Conservation (phyloP, 352 stramenopile species). For the Thraustochytrium sp. region DNA sequence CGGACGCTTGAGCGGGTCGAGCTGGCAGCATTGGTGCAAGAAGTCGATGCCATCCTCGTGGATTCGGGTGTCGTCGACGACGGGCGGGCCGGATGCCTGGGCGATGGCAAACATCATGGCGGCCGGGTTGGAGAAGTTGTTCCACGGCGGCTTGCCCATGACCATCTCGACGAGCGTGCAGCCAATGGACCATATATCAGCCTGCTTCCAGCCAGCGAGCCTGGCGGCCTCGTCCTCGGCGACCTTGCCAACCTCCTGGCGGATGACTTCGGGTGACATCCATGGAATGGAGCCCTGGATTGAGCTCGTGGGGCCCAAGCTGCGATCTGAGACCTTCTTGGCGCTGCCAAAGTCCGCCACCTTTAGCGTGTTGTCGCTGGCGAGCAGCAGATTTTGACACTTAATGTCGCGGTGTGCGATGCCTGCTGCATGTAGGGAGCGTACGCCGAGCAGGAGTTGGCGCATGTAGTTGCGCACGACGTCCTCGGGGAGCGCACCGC, state of each 20-base stretch:
- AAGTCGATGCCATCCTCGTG: conserved; percentile 38
- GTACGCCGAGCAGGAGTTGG: conserved; percentile 55
- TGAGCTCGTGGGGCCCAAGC: background rate
- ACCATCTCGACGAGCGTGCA: conserved; percentile 87
- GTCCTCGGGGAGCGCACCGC: background rate
- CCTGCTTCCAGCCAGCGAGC: conserved; percentile 64
- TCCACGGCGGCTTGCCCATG: conserved; percentile 76
- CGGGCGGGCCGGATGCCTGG: background rate
- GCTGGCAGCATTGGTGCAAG: conserved; percentile 35
- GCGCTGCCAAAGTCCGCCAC: conserved; percentile 58
- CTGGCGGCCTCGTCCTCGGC: conserved; percentile 37
- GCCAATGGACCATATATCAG: conserved; percentile 84
- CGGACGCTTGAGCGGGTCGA: conserved; percentile 16
- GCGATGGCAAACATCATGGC: conserved; percentile 81
- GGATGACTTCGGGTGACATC: conserved; percentile 83
- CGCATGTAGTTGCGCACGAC: conserved; percentile 4
- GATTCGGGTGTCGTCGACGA: background rate
- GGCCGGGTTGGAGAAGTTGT: conserved; percentile 76
- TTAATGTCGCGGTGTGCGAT: conserved; percentile 60
- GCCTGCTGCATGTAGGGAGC: conserved; percentile 55
- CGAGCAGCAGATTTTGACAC: conserved; percentile 54
- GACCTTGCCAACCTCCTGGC: conserved; percentile 54
- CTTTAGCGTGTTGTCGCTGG: conserved; percentile 52
- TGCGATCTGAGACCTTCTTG: conserved; percentile 27
- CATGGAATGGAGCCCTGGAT: conserved; percentile 69